Evolutionary conservation across 2,329 filamentous ascomycete genomes (phyloP), one percentile per base, ranked within the genome.

Genomic region (Helotiales sp.): DNA sequence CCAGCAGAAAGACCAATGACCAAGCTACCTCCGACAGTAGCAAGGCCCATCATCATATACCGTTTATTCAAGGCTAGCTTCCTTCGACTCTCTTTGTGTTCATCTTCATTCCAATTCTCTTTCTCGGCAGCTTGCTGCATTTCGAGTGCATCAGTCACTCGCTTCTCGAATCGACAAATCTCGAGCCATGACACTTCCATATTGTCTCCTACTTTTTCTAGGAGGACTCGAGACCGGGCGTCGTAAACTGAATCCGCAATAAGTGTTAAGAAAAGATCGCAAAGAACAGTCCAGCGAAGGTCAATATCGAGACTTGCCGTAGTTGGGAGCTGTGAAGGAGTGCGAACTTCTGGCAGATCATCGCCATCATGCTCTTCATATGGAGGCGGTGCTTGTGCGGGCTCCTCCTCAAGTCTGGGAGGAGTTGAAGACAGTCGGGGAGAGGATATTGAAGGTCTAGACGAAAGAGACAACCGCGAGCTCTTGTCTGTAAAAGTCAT

Each of bases 31-130:
- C 96, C 96, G 8, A 98, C 96, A 0, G 96, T 99, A 28, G 96
- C 96, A 64, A 99, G 83, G 10, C 96, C 96, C 94, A 99, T 97
- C 82, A 97, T 91, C 77, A 97, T 89, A 76, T 97, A 93, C 74
- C 94, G 89, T 72, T 88, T 88, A 77, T 92, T 97, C 67, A 94
- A 83, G 1, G 92, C 93, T 75, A 88, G 82, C 78, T 97, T 97
- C 61, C 92, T 87, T 55, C 96, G 88, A 66, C 84, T 87, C 78
- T 97, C 93, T 85, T 98, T 93, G 77, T 98, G 93, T 71, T 96
- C 93, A 11, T 96, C 91, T 78, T 99, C 96, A 72, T 97, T 96
- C 96, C 96, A 99, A 70, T 95, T 97, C 80, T 99, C 96, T 75
- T 95, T 96, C 70, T 93, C 91, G 6, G 93, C 93, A 55, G 92